Percentiles rank a stretch among this genome's conserved stretches.
phyloP scores from a whole-genome alignment of 108 stramenopile species.

The Stephanodiscus triporus region DNA sequence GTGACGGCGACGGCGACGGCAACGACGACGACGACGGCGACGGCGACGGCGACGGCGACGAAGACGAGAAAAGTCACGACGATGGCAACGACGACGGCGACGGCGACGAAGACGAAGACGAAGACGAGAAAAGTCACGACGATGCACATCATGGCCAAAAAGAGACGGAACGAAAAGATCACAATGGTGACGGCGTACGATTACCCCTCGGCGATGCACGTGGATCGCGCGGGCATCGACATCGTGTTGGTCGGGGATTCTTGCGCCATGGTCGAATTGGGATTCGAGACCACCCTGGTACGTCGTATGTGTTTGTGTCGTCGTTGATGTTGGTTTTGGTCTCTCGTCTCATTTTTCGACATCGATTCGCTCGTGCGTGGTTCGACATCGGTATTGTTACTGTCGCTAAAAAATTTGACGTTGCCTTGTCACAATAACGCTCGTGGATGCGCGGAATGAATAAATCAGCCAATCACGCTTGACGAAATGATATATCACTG shows the following conservation, averaged over 20 bases:
- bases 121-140: conserved; percentile 49
- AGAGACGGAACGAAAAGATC: conserved; percentile 81
- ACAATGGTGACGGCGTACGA: conserved; percentile 98
- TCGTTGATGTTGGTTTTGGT: background rate
- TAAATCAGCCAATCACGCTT: conserved; percentile 86
- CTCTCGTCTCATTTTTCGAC: too few species aligned
- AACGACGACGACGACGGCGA: too few species aligned
- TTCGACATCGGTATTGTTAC: too few species aligned
- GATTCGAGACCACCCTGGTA: conserved; percentile 94
- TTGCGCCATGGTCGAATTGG: conserved; percentile 93
- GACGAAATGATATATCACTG: conserved; percentile 98
- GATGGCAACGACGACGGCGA: background rate
- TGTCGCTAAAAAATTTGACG: too few species aligned
- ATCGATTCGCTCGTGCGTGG: background rate
- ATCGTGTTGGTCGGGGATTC: conserved; percentile 93
- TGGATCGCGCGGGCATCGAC: conserved; percentile 96
- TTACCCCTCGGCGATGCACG: conserved; percentile 97
- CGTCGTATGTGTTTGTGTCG: too few species aligned
- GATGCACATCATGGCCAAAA: conserved; percentile 76
- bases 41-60: too few species aligned
- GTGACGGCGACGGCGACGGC: background rate
- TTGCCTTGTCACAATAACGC: too few species aligned
- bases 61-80: background rate
- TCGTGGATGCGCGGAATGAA: too few species aligned
- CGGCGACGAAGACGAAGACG: background rate